Evolutionary conservation across 768 basidiomycete species (phyloP), one percentile per base, ranked within the genome.

Genomic region (Tephrocybe sp.): DNA sequence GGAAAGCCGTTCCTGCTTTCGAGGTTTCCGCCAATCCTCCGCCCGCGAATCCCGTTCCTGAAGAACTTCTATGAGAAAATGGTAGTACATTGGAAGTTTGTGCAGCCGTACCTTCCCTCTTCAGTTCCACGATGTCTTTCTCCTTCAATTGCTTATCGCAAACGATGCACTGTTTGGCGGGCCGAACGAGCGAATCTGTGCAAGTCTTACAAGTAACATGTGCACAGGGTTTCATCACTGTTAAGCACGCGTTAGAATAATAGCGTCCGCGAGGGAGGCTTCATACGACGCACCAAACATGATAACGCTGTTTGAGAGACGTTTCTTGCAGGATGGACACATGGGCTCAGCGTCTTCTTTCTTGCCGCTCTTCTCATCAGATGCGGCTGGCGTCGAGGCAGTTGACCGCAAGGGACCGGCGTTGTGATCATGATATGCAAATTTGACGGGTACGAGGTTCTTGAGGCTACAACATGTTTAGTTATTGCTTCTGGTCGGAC

Each of bases 171-270:
- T 91, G 88, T 59, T 83, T 83, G 5, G 83, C 70, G 0, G 88
- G 82, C 25, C 80, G 81, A 15, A 94, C 86, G 37, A 98, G 84
- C 2, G 90, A 85, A 48, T 98, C 93, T 2, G 85, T 85, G 67
- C 97, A 98, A 5, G 86, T 89, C 63, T 90, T 88, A 69, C 97
- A 99, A 0, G 86, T 79, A 24, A 98, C 93, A 67, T 99, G 93
- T 0, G 86, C 88, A 66, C 96, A 99, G 4, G 87, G 78, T 65
- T 88, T 90, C 75, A 87, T 82, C 34, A 90, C 90, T 92, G 41
- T 37, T 15, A 8, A 10, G 42, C 34, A 36, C 7, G 15, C 9
- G 40, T 55, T 21, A 51, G 38, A n/a, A 17, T n/a, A 15, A 4
- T 17, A 18, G 25, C 38, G 43, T 25, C 37, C 14, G 42, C 46